Base-by-base conservation (phyloP, 1,284 basidiomycete species). In the Pyrrhoderma lamaoense region DNA sequence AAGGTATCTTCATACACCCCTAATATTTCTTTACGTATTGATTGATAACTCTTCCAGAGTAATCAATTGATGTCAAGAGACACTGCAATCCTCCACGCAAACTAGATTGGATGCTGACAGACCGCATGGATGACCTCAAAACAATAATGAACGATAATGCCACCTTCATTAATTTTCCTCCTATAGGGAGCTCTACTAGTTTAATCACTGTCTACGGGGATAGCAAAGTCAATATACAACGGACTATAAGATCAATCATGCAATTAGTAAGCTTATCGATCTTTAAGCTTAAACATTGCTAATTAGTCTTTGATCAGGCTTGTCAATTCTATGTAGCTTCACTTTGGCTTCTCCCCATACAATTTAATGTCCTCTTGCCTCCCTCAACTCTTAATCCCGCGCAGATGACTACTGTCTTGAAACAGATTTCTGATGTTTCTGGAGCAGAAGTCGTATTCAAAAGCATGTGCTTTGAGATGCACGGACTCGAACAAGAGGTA, bases 361-460 rank as follows among this genome's bases (percentile, higher is more conserved):
- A 93, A 53, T 96, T 93, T 71, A 97, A 97, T 65, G 89, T 92
- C 7, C 77, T 96, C 56, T 77, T 93, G 61, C 85, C 90, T 0
- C 86, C 90, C 8, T 74, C 84, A 36, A 84, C 83, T 14, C 75
- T 95, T 61, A 96, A 91, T 62, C 77, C 87, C 9, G 77, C 85
- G 2, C 89, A 93, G 62, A 86, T 97, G 51, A 83, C 91, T 18
- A 80, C 84, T 1, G 76, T 96, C 42, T 74, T 97, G 53, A 91
- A 92, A 67, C 85, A 89, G 62, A 87, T 97, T 50, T 88, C 92
- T 43, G 82, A 86, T 58, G 74, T 81, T 11, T 91, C 92, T 1
- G 92, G 94, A 2, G 92, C 95, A 27, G 95, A 98, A 66, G 82
- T 95, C 34, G 91, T 97, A 5, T 98, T 96, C 75, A 98, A 97